These are phyloP conservation scores for Spergularia marina DNA, from an alignment of 148 eudicot genomes.

Conservation along the genomic window DNA sequence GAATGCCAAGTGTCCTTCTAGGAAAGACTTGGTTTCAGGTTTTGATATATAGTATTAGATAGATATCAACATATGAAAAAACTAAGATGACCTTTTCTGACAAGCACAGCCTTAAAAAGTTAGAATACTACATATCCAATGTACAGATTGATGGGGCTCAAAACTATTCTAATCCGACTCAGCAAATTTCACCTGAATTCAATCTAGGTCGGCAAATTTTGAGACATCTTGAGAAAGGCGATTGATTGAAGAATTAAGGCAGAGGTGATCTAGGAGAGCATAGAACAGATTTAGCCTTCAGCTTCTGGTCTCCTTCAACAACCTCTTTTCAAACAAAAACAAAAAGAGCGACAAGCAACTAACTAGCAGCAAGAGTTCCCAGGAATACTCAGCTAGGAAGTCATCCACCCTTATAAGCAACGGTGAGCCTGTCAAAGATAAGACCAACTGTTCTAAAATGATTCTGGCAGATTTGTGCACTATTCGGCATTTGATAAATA, in stretches of 20 bases:
- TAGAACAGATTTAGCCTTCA: neutral
- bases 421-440: too few species aligned
- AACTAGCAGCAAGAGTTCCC: too few species aligned
- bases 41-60: too few species aligned
- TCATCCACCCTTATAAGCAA: too few species aligned
- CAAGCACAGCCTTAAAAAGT: neutral
- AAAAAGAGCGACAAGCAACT: neutral
- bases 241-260: neutral
- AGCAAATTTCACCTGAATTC: neutral
- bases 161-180: neutral
- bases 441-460: too few species aligned
- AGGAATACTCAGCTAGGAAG: too few species aligned
- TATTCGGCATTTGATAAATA: too few species aligned
- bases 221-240: neutral
- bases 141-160: neutral
- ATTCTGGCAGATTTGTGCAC: too few species aligned
- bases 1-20: too few species aligned
- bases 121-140: too few species aligned
- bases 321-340: neutral
- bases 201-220: neutral
- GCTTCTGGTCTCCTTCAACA: neutral
- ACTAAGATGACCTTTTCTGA: neutral
- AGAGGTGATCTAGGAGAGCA: neutral
- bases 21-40: too few species aligned
- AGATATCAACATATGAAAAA: conserved; percentile 1